Conservation (phyloP, 176 grass and related monocot species). For the Cenchrus americanus region DNA sequence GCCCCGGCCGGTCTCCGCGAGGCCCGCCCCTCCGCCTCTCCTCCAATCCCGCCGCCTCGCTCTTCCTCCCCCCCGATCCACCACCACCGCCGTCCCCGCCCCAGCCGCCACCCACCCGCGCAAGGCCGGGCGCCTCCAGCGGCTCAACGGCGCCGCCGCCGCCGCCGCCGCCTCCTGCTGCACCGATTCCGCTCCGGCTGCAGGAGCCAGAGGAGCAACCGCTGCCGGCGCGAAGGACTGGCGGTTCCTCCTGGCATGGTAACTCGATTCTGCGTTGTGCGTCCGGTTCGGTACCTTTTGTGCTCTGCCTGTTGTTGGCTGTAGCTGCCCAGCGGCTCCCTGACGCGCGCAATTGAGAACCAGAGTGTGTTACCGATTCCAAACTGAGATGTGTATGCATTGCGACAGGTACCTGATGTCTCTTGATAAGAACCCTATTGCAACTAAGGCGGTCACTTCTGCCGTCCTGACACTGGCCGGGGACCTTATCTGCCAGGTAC, state of each 20-base stretch:
- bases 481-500: conserved; percentile 77
- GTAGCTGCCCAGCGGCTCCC: not conserved
- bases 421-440: conserved; percentile 66
- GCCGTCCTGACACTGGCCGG: conserved; percentile 60
- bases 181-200: not conserved
- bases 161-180: conserved; percentile 21
- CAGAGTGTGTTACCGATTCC: not conserved
- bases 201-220: not conserved
- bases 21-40: not conserved
- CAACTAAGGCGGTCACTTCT: conserved; percentile 65
- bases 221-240: not conserved
- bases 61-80: not conserved
- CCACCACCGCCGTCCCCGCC: not conserved
- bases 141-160: not conserved
- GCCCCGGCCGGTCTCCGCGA: not conserved
- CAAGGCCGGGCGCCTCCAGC: not conserved
- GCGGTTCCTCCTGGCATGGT: conserved; percentile 30
- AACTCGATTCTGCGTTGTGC: not conserved
- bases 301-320: not conserved
- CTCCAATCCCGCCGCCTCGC: conserved; percentile 4
- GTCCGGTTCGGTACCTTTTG: not conserved
- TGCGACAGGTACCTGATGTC: conserved; percentile 48
- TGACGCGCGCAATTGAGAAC: not conserved
- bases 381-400: not conserved
- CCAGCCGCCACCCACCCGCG: not conserved